phyloP scores from a whole-genome alignment of 2,329 filamentous ascomycete species.

The Talaromyces sp. region DNA sequence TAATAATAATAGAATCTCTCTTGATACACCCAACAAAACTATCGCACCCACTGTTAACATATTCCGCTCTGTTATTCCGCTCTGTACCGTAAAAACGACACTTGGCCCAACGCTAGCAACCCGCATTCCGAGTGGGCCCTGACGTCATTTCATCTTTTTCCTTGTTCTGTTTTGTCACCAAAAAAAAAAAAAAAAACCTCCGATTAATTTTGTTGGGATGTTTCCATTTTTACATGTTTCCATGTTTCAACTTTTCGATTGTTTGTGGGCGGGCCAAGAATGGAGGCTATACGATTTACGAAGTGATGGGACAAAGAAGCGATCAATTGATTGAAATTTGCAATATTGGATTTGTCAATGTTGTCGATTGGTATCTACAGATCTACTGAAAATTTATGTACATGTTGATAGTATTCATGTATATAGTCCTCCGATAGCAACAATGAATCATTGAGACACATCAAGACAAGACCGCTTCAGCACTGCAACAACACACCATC shows the following conservation, averaged over 20 bases:
- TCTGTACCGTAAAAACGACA: too few relatives aligned
- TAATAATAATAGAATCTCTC: neutral
- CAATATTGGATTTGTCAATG: too few relatives aligned
- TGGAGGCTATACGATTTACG: neutral
- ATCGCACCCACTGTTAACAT: neutral
- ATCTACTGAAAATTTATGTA: neutral
- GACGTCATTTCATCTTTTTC: neutral
- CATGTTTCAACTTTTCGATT: neutral
- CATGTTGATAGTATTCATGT: neutral
- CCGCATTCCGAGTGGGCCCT: neutral
- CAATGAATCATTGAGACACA: neutral
- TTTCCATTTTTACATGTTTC: neutral
- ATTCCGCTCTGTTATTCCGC: too few relatives aligned
- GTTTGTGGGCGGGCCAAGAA: neutral
- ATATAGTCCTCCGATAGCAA: neutral
- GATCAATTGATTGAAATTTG: neutral
- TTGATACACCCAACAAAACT: neutral
- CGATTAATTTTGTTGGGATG: neutral
- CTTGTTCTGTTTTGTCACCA: neutral
- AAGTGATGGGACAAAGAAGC: neutral
- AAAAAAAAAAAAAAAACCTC: neutral
- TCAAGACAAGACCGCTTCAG: constrained; percentile 21
- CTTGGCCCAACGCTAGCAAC: neutral
- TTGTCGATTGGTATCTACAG: neutral
- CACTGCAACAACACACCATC: constrained; percentile 52